Evolutionary conservation across 805 yeast genomes (phyloP), one percentile per base, ranked within the genome.

Genomic region (Isabelozyma heimii): DNA sequence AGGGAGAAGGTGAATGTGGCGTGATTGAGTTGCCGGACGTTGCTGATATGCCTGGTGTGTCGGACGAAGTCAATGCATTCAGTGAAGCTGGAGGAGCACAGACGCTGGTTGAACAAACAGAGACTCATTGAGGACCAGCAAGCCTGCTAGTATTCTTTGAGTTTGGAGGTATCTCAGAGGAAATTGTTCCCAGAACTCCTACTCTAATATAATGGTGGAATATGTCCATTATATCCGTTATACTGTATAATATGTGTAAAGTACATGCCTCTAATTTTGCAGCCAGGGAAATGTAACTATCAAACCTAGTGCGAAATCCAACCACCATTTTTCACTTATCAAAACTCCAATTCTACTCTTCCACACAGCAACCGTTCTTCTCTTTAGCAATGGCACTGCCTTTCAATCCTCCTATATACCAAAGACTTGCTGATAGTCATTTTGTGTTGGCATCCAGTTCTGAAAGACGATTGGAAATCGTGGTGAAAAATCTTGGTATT

Each of bases 371-470:
- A 7, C 9, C 9, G 9, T 27, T 30, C 35, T 30, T 30, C 35
- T 8, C 8, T 13, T 10, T 6, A 20, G 24, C 24, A 20, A 20
- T 20, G 24, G 24, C 2, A 20, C 24, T 8, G 5, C 12, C 37
- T 3, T 42, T 42, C 17, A 27, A 27, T 42, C 44, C 44, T 6
- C 15, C 15, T 8, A 27, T 42, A 42, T 67, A 62, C 50, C 52
- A 59, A 1, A 58, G 55, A 40, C 41, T 68, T 8, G 10, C 46
- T 4, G 42, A 48, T 39, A 53, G 50, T 52, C 59, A 64, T 4
- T 69, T 91, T 24, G 70, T 89, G 5, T 74, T 92, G 6, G 97
- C 96, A 0, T 89, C 97, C 2, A 79, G 87, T 0, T 91, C 97
- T 0, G 92, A 95, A 2, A 75, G 97, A 51, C 71, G 99, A 49